These are phyloP conservation scores for Podospora comata DNA, from an alignment of 495 filamentous ascomycete species.

Conservation along the genomic window DNA sequence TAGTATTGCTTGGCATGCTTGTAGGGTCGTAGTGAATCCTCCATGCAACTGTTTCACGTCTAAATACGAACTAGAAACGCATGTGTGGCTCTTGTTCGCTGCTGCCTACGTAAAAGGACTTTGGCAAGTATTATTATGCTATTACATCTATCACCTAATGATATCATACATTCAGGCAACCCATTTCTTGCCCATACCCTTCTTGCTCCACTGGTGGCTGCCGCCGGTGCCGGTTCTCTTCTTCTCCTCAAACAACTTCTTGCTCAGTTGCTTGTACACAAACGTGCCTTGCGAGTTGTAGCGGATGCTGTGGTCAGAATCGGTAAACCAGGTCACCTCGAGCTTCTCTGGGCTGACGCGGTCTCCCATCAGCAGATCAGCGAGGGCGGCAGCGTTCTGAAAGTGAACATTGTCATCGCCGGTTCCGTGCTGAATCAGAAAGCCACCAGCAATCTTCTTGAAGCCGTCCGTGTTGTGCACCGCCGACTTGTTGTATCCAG, in stretches of 20 bases:
- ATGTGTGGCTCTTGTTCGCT: too few relatives aligned
- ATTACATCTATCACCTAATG: neutral
- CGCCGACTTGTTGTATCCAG: conserved; percentile 47
- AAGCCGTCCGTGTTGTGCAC: conserved; percentile 48
- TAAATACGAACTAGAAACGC: neutral
- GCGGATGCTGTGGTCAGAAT: conserved; percentile 51
- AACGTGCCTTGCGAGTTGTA: conserved; percentile 46
- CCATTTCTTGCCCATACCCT: conserved; percentile 1
- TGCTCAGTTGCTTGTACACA: conserved; percentile 52
- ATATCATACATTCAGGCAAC: neutral
- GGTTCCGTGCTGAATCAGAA: conserved; percentile 54
- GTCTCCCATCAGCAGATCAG: conserved; percentile 49
- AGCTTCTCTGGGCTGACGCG: conserved; percentile 52
- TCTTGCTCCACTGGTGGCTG: conserved; percentile 27
- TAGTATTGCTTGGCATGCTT: neutral
- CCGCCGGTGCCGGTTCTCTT: conserved; percentile 11
- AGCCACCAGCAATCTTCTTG: conserved; percentile 49
- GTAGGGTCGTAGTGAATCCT: neutral
- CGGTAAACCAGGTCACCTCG: conserved; percentile 51
- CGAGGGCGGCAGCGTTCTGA: conserved; percentile 52
- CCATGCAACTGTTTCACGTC: neutral
- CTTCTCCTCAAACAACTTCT: conserved; percentile 32
- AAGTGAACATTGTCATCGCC: conserved; percentile 63
- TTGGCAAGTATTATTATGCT: neutral
- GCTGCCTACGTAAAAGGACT: too few relatives aligned